Conservation (phyloP, 495 filamentous ascomycete genomes). For the Amorphotheca resinae region DNA sequence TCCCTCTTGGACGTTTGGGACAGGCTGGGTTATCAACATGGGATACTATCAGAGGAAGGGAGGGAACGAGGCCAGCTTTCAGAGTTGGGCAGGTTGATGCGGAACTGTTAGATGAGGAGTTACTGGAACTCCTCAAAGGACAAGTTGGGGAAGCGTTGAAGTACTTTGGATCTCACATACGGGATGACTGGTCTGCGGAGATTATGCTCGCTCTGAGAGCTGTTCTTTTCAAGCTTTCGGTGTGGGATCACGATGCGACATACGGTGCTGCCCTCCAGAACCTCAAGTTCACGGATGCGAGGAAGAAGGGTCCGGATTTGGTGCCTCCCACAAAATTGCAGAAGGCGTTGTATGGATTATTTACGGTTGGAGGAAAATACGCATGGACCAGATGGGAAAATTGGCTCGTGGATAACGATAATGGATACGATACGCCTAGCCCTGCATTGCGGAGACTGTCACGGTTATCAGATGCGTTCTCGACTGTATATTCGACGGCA, state of each 20-base stretch:
- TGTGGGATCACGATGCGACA: conserved; percentile 92
- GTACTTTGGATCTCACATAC: conserved; percentile 58
- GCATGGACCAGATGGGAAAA: conserved; percentile 83
- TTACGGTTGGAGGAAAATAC: conserved; percentile 82
- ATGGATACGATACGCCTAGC: conserved; percentile 50
- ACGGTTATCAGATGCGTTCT: conserved; percentile 52
- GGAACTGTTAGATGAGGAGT: conserved; percentile 87
- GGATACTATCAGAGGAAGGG: conserved; percentile 58
- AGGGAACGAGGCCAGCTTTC: conserved; percentile 73
- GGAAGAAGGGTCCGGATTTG: conserved; percentile 46
- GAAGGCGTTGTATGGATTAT: conserved; percentile 69
- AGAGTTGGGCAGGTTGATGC: conserved; percentile 95
- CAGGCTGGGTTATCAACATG: conserved; percentile 46
- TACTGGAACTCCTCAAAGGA: conserved; percentile 69
- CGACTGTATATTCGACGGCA: conserved; percentile 63
- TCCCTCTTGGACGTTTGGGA: conserved; percentile 48
- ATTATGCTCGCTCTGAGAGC: conserved; percentile 66
- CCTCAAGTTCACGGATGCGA: conserved; percentile 76
- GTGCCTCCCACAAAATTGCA: conserved; percentile 58
- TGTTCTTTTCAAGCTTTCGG: conserved; percentile 81
- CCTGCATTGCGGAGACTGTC: conserved; percentile 44
- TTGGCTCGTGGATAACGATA: conserved; percentile 64
- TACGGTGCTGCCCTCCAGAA: conserved; percentile 92
- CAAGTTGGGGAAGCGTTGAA: conserved; percentile 86
- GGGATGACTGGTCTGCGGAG: conserved; percentile 78